A percentile compares a stretch with the other conserved stretches of the same genome.
These are phyloP conservation scores for Eleusine coracana DNA, from an alignment of 176 grass and related monocot genomes.

Conservation along the genomic window DNA sequence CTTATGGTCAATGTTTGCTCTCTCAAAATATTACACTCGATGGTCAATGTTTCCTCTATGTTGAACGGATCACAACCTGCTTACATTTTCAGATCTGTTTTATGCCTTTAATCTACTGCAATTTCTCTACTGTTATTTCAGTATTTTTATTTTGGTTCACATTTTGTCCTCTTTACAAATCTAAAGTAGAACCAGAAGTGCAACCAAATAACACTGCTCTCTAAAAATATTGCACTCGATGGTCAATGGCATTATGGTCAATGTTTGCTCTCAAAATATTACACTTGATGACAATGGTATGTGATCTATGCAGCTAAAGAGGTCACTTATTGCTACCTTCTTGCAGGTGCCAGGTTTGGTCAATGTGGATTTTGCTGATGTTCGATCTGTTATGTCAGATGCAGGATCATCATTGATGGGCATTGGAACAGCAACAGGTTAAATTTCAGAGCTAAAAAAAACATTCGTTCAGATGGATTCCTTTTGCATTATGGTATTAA, in stretches of 20 bases:
- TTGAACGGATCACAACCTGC: too few species aligned
- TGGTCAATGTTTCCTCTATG: too few species aligned
- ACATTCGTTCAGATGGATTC: conserved; percentile 9
- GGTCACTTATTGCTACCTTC: not conserved
- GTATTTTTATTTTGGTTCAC: too few species aligned
- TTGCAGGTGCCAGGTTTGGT: conserved; percentile 84
- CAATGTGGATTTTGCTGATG: conserved; percentile 90
- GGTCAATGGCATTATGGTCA: too few species aligned
- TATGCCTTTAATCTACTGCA: too few species aligned
- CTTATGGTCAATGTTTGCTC: not conserved
- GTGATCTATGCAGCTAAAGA: conserved; percentile 2
- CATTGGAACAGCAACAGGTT: conserved; percentile 94
- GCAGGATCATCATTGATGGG: conserved; percentile 97
- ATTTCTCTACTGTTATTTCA: too few species aligned
- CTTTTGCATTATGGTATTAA: not conserved
- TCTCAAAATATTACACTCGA: conserved; percentile 2
- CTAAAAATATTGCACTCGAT: too few species aligned
- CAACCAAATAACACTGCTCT: too few species aligned
- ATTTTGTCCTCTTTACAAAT: too few species aligned
- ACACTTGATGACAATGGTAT: not conserved
- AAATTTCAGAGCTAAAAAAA: conserved; percentile 14
- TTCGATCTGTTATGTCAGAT: conserved; percentile 86
- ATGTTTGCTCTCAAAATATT: conserved; percentile 13
- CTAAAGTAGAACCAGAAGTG: too few species aligned
- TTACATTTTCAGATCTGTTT: too few species aligned